Evolutionary conservation across 1,284 basidiomycete species (phyloP), one percentile per base, ranked within the genome.

Genomic region (Tilletia caries): DNA sequence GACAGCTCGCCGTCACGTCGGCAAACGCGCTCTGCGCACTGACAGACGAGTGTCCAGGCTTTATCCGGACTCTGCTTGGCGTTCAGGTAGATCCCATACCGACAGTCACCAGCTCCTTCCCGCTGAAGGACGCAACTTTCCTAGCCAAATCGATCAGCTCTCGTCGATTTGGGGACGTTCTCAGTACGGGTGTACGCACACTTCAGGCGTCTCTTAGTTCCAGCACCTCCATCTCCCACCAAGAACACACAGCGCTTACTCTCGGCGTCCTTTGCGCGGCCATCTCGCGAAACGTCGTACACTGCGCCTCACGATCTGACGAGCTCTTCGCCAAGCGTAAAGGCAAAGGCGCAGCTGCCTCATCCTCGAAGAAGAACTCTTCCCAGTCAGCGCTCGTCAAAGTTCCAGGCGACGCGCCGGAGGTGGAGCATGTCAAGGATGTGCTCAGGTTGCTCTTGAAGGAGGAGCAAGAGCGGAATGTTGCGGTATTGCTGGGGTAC

Each of bases 11-110:
- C 4, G 23, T 29, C 10, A 50, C 44, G n/a, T 41, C 65, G 3
- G 65, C 46, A 12, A 66, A 66, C 46, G 25, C 65, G 44, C 65
- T 66, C 46, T 52, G 44, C 23, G 65, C 44, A 3, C 33, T 66
- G 23, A 52, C 44, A 15, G 65, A 66, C 25, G 46, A 50, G 10
- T 46, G 44, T 46, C 46, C 65, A n/a, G 65, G 41, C 29, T 66
- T 66, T 33, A 44, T 52, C 3, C 65, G 65, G 25, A 37, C 27
- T 23, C 33, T 66, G 27, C 37, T 46, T 33, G 65, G 44, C 18
- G 33, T 66, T 5, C 25, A 50, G 1, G 33, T 62, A 27, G 58
- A 29, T 29, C 32, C 58, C 6, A 12, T 34, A 15, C 32, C 58
- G 20, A 10, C 54, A 29, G 33, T 33, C 12, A 20, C 32, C 4